Conservation (phyloP, 2,329 filamentous ascomycete genomes). For the Neopestalotiopsis rosae region DNA sequence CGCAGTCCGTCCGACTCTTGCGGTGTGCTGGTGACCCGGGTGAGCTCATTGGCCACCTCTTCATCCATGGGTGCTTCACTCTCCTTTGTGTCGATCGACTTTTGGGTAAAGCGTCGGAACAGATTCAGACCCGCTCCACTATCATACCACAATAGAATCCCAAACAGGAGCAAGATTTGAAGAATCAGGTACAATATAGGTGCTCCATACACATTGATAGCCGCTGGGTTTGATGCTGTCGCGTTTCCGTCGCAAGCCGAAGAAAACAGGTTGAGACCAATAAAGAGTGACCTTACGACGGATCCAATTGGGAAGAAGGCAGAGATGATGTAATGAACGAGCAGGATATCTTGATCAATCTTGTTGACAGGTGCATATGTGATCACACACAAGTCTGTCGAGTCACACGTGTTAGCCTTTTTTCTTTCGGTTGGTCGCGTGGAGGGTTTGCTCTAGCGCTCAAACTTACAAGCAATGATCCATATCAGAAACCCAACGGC, state of each 20-base stretch:
- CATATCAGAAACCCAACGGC: conserved; percentile 74
- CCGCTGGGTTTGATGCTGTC: conserved; percentile 72
- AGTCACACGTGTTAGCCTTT: too few relatives aligned
- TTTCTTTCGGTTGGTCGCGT: too few relatives aligned
- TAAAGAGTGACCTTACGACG: conserved; percentile 74
- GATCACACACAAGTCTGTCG: conserved; percentile 37
- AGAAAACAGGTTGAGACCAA: conserved; percentile 84
- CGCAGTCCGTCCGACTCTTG: conserved; percentile 68
- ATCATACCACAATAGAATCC: conserved; percentile 79
- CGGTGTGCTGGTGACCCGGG: conserved; percentile 61
- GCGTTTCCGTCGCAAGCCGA: conserved; percentile 71
- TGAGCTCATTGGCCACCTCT: conserved; percentile 70
- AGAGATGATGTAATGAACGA: conserved; percentile 78
- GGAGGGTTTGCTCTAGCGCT: too few relatives aligned
- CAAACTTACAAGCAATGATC: conserved; percentile 48
- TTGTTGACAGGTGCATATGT: conserved; percentile 75
- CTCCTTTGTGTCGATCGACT: conserved; percentile 31
- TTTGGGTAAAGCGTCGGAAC: conserved; percentile 40
- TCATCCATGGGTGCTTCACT: conserved; percentile 49
- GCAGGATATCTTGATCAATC: conserved; percentile 69
- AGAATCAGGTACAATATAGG: conserved; percentile 83
- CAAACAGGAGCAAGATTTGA: conserved; percentile 75
- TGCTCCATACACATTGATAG: conserved; percentile 77
- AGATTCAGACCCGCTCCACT: conserved; percentile 68
- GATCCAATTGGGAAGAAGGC: conserved; percentile 79